Percentiles rank a stretch among this genome's conserved stretches.
phyloP scores from a whole-genome alignment of 139 green algal genomes.

The Chlamydomonas sp. region DNA sequence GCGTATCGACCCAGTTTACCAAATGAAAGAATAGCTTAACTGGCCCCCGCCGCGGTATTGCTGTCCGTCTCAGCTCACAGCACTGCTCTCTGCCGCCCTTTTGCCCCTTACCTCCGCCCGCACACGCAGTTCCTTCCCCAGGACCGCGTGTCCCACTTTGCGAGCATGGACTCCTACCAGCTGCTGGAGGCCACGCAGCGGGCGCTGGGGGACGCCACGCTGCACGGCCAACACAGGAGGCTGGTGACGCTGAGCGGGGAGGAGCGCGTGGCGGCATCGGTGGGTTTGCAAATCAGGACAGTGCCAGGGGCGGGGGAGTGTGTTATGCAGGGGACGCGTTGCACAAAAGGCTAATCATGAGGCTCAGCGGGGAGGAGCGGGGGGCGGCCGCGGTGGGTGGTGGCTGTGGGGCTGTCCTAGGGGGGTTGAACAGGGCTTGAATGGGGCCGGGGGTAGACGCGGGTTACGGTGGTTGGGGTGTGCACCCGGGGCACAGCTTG shows the following conservation, averaged over 20 bases:
- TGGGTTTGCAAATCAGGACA: not conserved
- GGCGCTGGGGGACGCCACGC: slow-evolving; percentile 79
- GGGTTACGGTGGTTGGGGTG: no score
- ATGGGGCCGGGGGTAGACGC: no score
- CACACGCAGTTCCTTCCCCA: slow-evolving; percentile 91
- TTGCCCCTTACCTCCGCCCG: not conserved
- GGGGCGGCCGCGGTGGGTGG: slow-evolving; percentile 2
- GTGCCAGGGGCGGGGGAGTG: no score
- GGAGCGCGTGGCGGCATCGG: slow-evolving; percentile 1
- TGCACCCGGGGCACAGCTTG: no score
- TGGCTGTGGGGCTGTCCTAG: not conserved
- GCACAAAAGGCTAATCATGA: slow-evolving; percentile 3
- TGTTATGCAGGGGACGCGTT: no score
- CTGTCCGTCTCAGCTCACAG: no score
- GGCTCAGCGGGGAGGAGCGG: slow-evolving; percentile 45
- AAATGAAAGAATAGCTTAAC: no score
- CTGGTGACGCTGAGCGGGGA: slow-evolving; percentile 65
- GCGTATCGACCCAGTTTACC: not conserved
- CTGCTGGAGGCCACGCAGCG: slow-evolving; percentile 93
- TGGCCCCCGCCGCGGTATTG: no score
- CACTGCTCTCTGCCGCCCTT: not conserved
- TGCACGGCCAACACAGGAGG: slow-evolving; percentile 80
- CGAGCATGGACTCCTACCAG: slow-evolving; percentile 77
- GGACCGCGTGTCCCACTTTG: slow-evolving; percentile 94
- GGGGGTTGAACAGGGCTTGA: no score